Evolutionary conservation across 2,329 filamentous ascomycete species (phyloP).

Genomic region (Cercospora nicotianae): DNA sequence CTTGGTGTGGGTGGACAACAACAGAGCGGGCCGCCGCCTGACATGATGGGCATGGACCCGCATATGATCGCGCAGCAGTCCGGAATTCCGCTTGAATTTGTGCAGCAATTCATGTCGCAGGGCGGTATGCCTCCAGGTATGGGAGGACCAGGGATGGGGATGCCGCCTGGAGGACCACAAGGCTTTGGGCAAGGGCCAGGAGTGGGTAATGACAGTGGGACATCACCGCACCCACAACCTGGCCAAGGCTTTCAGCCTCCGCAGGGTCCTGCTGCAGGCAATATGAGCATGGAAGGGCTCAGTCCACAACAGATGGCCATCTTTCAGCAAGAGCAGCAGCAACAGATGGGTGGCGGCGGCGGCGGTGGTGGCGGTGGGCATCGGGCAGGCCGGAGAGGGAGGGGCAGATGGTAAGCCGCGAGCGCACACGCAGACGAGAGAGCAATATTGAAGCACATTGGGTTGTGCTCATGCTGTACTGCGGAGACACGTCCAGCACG

Average conservation of each 20-base stretch:
- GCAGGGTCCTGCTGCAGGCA: slow-evolving; percentile 27
- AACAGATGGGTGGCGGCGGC: slow-evolving; percentile 20
- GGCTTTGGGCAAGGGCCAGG: slow-evolving; percentile 30
- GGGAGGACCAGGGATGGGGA: slow-evolving; percentile 21
- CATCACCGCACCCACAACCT: slow-evolving; percentile 29
- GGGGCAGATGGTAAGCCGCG: slow-evolving; percentile 22
- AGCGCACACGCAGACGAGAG: background rate
- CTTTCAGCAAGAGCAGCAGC: slow-evolving; percentile 37
- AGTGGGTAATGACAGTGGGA: slow-evolving; percentile 25
- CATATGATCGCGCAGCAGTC: slow-evolving; percentile 54
- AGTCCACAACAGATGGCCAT: slow-evolving; percentile 40
- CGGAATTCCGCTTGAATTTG: slow-evolving; percentile 34
- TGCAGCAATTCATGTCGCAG: slow-evolving; percentile 31
- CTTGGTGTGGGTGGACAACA: slow-evolving; percentile 45
- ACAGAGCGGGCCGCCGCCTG: slow-evolving; percentile 30
- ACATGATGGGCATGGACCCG: slow-evolving; percentile 45
- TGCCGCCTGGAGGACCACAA: slow-evolving; percentile 16
- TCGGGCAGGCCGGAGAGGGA: slow-evolving; percentile 32
- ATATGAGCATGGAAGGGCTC: slow-evolving; percentile 35
- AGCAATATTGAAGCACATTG: background rate
- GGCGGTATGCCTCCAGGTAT: slow-evolving; percentile 36
- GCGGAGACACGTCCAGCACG: background rate
- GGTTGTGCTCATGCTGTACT: background rate
- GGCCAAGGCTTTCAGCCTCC: slow-evolving; percentile 36
- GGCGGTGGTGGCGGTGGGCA: slow-evolving; percentile 28